Evolutionary conservation across 805 yeast species (phyloP), one percentile per base, ranked within the genome.

Genomic region (Sugiyamaella floridensis): DNA sequence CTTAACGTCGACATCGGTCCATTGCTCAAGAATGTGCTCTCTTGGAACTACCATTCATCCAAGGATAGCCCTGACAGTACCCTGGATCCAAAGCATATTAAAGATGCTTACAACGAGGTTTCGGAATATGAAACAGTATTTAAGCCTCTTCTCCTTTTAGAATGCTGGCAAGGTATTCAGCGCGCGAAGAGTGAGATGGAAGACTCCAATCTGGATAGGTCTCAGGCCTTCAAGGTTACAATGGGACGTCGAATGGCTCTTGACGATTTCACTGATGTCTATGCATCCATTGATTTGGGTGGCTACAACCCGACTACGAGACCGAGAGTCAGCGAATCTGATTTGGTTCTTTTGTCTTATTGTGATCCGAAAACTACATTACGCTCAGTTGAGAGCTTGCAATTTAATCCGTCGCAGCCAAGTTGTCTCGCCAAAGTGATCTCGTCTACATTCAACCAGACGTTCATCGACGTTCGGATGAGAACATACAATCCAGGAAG

Each of bases 91-190:
- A 61, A 63, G 1, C 66, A 71, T 0, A 83, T 87, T 5, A 77
- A 78, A 28, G 81, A 81, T 58, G 61, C 68, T 1, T 93, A 87
- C 63, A 53, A 61, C 0, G 71, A 78, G 48, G 81, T 82, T 4
- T 72, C 70, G n/a, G 89, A 85, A 2, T 93, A 95, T 63, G 78
- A 78, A 47, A 71, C 73, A 37, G 75, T 79, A 1, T 85, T 88
- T 67, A 86, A 83, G 58, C 99, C 99, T 0, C 73, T 93, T 43
- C 71, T 93, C 44, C 70, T 90, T 64, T 69, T 92, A 42, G 99
- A 93, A 69, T 86, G 96, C 57, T 95, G 98, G 97, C 96, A 90
- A 63, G 85, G 88, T 0, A 78, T 93, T 26, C 84, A 82, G 58
- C 76, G 87, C 4, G 81, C 93, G 0, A 82, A 85, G 56, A 80